Base-by-base conservation (phyloP, 202 grass and related monocot species). In the Schoenoplectus tabernaemontani region DNA sequence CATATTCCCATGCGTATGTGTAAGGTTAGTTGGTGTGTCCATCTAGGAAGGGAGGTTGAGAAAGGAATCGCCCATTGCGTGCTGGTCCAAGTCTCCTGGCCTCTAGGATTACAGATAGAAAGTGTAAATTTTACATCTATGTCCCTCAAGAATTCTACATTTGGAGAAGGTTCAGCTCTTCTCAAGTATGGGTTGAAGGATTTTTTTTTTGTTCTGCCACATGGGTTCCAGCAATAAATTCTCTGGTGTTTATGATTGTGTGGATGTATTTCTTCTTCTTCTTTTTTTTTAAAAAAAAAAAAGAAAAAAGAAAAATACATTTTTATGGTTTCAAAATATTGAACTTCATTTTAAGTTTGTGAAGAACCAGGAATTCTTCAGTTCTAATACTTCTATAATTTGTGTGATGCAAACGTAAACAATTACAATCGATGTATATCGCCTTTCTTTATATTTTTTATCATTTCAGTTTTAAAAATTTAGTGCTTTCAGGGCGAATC, bases 11-110 rank as follows among this genome's bases (percentile, higher is more conserved):
- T 80, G 41, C 53, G n/a, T n/a, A n/a, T n/a, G n/a, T 80, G 0
- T 17, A 51, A 80, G 70, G 77, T 65, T 80, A 65, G 78, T 80
- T 80, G 78, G 78, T 63, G 63, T 80, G 78, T 80, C 78, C 53
- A 80, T 80, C 59, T 80, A 65, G 9, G 59, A 80, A 64, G 41
- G 78, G 38, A 50, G 78, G 78, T 64, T 65, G 59, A 48, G 78
- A 65, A 80, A 80, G 78, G 78, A 80, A 80, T 80, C 57, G 22
- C 23, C 23, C 15, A 17, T 80, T 50, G 78, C 78, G 23, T 80
- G 59, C 36, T 80, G 78, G 78, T 80, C 42, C 78, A 80, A 64
- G 41, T 71, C 22, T 71, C 66, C 66, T 70, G 69, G 70, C 26
- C 46, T 74, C 15, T 53, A 75, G 28, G 70, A 56, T 74, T 26